Base-by-base conservation (phyloP, 192 early-diverging fungal species). In the Backusella westeae region DNA sequence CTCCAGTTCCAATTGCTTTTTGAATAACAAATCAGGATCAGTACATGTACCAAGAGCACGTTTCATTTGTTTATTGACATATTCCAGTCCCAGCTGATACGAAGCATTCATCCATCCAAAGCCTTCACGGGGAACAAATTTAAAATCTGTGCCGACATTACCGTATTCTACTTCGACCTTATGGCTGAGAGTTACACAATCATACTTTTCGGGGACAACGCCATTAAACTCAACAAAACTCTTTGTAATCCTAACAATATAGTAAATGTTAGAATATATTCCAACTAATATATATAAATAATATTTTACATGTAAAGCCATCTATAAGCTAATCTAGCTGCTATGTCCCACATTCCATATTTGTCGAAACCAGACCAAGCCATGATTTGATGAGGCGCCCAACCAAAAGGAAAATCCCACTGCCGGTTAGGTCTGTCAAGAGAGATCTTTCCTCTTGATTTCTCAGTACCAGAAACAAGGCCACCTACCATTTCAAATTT, bases 31-130 rank as follows among this genome's bases (percentile, higher is more conserved):
- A 49, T 83, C 82, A 10, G 82, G 82, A 34, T 78, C 70, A 10
- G 76, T 80, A 29, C 75, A 78, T 23, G 79, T 76, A 34, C 95
- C 96, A 42, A 98, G 81, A 1, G 94, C 94, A 32, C 96, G 88
- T 21, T 90, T 83, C 89, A 94, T 88, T 68, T 89, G 87, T 19
- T 82, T 81, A 15, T 88, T 92, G 67, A 98, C 80, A 66, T 94
- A 93, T 2, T 83, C 87, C 19, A 97, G 81, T 9, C 96, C 96
- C 7, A 96, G 88, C 85, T 96, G 93, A 80, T 92, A 93, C 23
- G 89, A 91, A 17, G 97, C 93, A 77, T 99, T 99, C 98, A 99
- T 99, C 98, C 98, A 99, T 19, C 98, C 98, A 82, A 99, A 99
- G 10, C 98, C 98, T 86, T 99, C 98, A 3, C 95, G 88, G 0